Percentiles rank a stretch among this genome's conserved stretches.
These are phyloP conservation scores for Sordariomycetes sp. DNA, from an alignment of 2,329 filamentous ascomycete genomes.

Conservation along the genomic window DNA sequence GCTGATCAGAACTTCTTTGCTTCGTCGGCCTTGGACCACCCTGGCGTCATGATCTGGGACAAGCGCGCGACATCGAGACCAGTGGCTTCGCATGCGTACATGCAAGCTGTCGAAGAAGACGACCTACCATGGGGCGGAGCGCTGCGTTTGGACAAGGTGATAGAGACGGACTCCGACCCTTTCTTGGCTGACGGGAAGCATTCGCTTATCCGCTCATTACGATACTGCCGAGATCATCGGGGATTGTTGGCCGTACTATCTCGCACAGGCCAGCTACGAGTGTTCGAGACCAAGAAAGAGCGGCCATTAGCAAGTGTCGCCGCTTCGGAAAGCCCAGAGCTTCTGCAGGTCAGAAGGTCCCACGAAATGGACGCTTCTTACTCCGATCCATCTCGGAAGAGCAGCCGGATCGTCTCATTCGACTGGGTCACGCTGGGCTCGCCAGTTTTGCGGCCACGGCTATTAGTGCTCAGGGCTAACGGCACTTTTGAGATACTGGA, in stretches of 20 bases:
- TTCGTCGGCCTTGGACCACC: constrained; percentile 67
- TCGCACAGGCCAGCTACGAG: constrained; percentile 52
- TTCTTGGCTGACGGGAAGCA: constrained; percentile 43
- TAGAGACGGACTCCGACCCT: constrained; percentile 43
- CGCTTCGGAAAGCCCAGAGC: constrained; percentile 35
- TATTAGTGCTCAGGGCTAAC: constrained; percentile 50
- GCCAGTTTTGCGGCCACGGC: constrained; percentile 44
- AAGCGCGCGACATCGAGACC: constrained; percentile 50
- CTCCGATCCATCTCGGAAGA: constrained; percentile 38
- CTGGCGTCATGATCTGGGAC: constrained; percentile 71
- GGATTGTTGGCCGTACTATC: constrained; percentile 54
- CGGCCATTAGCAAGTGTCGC: constrained; percentile 24
- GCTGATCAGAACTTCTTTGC: constrained; percentile 77
- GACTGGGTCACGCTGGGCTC: constrained; percentile 56
- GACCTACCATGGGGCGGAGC: constrained; percentile 55
- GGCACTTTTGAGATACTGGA: constrained; percentile 54
- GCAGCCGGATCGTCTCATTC: constrained; percentile 57
- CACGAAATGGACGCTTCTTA: constrained; percentile 54
- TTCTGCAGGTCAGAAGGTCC: constrained; percentile 50
- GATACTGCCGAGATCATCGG: constrained; percentile 53
- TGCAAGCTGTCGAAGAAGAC: constrained; percentile 50
- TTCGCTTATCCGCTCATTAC: constrained; percentile 52
- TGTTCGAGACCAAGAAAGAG: constrained; percentile 50
- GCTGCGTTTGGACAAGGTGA: constrained; percentile 46
- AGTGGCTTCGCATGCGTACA: constrained; percentile 43